These are phyloP conservation scores for Keithomyces neogunnii DNA, from an alignment of 2,329 filamentous ascomycete genomes.

Conservation along the genomic window DNA sequence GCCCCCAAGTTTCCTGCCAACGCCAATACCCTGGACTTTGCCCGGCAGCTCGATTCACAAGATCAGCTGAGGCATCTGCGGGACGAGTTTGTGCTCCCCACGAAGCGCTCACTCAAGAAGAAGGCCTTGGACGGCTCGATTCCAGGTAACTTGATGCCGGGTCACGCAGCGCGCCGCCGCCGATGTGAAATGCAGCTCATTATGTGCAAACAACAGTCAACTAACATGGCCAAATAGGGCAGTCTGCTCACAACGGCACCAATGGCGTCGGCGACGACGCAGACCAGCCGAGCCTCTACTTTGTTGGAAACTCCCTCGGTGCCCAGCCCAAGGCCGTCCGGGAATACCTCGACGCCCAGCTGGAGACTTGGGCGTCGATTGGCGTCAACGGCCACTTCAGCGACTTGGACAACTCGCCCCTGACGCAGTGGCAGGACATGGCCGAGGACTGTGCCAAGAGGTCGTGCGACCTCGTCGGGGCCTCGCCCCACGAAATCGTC, in stretches of 20 bases:
- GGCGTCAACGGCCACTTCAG: slow-evolving; percentile 80
- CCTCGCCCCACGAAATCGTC: slow-evolving; percentile 63
- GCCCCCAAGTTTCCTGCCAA: slow-evolving; percentile 37
- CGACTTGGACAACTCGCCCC: slow-evolving; percentile 55
- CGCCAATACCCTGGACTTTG: slow-evolving; percentile 39
- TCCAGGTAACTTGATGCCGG: slow-evolving; percentile 24
- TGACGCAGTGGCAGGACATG: slow-evolving; percentile 69
- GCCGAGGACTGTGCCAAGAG: slow-evolving; percentile 64
- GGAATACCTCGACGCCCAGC: slow-evolving; percentile 59
- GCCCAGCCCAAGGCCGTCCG: slow-evolving; percentile 66
- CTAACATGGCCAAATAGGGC: background rate
- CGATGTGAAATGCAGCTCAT: background rate
- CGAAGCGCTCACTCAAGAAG: slow-evolving; percentile 60
- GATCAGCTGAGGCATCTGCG: slow-evolving; percentile 55
- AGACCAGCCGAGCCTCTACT: slow-evolving; percentile 50
- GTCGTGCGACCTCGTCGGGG: slow-evolving; percentile 68
- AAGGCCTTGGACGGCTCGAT: slow-evolving; percentile 42
- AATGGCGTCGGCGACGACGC: slow-evolving; percentile 17
- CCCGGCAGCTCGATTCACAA: slow-evolving; percentile 45
- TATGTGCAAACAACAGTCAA: background rate
- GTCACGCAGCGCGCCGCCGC: no score
- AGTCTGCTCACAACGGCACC: slow-evolving; percentile 9
- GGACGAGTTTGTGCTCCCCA: slow-evolving; percentile 69
- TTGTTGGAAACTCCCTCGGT: slow-evolving; percentile 85
- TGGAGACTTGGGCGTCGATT: slow-evolving; percentile 76